Evolutionary conservation across 2,329 filamentous ascomycete species (phyloP).

Genomic region (Beauveria bassiana): DNA sequence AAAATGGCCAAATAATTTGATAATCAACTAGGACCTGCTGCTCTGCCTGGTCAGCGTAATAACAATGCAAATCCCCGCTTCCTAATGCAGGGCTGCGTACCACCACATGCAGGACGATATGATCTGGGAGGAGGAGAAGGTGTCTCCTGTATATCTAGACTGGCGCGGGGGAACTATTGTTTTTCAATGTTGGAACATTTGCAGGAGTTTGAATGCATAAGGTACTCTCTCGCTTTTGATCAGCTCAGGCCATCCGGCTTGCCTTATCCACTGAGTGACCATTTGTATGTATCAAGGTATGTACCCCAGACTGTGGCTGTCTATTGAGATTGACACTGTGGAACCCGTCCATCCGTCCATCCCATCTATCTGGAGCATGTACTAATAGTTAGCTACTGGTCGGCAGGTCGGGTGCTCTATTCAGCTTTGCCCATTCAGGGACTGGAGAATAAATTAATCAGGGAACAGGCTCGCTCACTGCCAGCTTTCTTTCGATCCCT

Average conservation of each 20-base stretch:
- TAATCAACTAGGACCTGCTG: no score
- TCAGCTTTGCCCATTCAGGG: background rate
- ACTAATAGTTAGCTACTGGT: background rate
- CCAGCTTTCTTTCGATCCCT: background rate
- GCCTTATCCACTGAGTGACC: background rate
- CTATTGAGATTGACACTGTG: background rate
- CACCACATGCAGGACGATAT: background rate
- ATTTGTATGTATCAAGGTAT: background rate
- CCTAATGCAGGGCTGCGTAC: no score
- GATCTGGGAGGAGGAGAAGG: background rate
- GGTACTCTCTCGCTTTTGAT: background rate
- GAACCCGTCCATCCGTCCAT: background rate
- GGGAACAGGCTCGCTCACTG: background rate
- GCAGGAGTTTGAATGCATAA: no score
- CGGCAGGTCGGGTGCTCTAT: background rate
- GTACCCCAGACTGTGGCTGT: constrained; percentile 10
- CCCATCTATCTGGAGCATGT: background rate
- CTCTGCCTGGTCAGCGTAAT: background rate
- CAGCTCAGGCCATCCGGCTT: background rate
- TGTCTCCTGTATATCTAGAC: background rate
- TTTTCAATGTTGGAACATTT: no score
- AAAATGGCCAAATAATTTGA: no score
- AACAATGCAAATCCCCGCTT: background rate
- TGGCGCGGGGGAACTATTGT: background rate
- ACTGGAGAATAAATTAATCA: background rate